These are phyloP conservation scores for Coniochaeta sp. DNA, from an alignment of 2,329 filamentous ascomycete species.

Conservation along the genomic window DNA sequence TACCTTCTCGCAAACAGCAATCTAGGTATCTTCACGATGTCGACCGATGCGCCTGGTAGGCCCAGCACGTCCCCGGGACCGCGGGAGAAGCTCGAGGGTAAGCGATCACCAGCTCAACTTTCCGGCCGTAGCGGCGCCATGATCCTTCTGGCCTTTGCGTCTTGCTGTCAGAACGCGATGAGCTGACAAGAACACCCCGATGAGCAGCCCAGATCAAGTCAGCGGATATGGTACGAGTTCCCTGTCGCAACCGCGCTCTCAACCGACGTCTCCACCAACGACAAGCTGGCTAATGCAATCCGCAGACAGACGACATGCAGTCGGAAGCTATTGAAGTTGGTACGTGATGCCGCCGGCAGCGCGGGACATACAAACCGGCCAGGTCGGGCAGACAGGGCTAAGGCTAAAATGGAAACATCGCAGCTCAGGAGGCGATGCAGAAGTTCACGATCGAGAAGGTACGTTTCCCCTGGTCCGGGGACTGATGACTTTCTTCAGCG, in stretches of 20 bases:
- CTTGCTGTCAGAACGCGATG: neutral
- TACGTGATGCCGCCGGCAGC: slow-evolving; percentile 41
- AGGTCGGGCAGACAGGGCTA: neutral
- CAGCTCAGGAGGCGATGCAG: slow-evolving; percentile 57
- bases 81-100: slow-evolving; percentile 73
- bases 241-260: slow-evolving; percentile 4
- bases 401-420: slow-evolving; percentile 4
- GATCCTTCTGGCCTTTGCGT: too few species aligned
- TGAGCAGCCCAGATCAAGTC: slow-evolving; percentile 87
- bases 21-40: slow-evolving; percentile 5
- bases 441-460: slow-evolving; percentile 59
- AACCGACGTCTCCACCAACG: slow-evolving; percentile 6
- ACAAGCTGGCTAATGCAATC: slow-evolving; percentile 9
- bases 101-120: slow-evolving; percentile 11
- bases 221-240: slow-evolving; percentile 79
- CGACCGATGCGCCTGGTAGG: slow-evolving; percentile 27
- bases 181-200: neutral
- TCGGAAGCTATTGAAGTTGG: slow-evolving; percentile 91
- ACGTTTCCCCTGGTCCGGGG: slow-evolving; percentile 7
- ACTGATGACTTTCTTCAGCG: neutral
- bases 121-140: neutral
- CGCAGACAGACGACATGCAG: slow-evolving; percentile 92
- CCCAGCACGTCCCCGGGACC: slow-evolving; percentile 36
- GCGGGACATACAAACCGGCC: neutral
- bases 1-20: neutral